phyloP scores from a whole-genome alignment of 495 filamentous ascomycete genomes.

The Rhizodiscina lignyota region DNA sequence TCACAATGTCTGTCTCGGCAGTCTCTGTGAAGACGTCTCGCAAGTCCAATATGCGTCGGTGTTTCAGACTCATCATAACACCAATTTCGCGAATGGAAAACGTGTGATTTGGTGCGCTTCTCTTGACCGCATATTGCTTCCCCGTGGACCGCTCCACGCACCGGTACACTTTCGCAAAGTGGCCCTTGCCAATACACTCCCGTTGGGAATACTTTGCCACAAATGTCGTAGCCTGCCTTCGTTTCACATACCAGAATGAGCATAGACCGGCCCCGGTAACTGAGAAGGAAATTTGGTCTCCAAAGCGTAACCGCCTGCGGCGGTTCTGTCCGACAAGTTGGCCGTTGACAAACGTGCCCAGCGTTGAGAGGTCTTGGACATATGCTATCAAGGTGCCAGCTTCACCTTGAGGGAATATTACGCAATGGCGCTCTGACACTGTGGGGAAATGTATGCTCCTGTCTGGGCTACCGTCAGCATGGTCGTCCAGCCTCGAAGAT shows the following conservation, averaged over 20 bases:
- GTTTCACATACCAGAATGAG: constrained; percentile 67
- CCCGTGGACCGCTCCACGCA: constrained; percentile 77
- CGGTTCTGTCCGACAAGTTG: constrained; percentile 82
- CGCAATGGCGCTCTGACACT: constrained; percentile 88
- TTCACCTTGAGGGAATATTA: constrained; percentile 75
- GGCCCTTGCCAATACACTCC: constrained; percentile 81
- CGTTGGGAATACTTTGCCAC: constrained; percentile 70
- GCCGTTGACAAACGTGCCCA: constrained; percentile 91
- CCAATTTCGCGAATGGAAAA: constrained; percentile 83
- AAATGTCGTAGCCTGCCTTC: too few species aligned
- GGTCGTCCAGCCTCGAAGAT: too few species aligned
- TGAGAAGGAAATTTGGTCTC: constrained; percentile 79
- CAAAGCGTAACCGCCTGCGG: constrained; percentile 65
- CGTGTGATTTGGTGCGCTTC: too few species aligned
- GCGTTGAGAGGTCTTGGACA: constrained; percentile 83
- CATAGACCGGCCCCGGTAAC: too few species aligned
- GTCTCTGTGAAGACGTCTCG: constrained; percentile 89
- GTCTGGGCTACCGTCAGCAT: constrained; percentile 35
- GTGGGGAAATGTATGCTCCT: constrained; percentile 59
- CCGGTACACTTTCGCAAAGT: constrained; percentile 87
- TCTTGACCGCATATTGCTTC: constrained; percentile 75
- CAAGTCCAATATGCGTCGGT: constrained; percentile 84
- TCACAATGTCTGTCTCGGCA: constrained; percentile 75
- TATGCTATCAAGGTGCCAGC: constrained; percentile 61
- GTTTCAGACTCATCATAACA: constrained; percentile 85